Conservation (phyloP, 2,329 filamentous ascomycete species). For the Hymenoscyphus repandus region DNA sequence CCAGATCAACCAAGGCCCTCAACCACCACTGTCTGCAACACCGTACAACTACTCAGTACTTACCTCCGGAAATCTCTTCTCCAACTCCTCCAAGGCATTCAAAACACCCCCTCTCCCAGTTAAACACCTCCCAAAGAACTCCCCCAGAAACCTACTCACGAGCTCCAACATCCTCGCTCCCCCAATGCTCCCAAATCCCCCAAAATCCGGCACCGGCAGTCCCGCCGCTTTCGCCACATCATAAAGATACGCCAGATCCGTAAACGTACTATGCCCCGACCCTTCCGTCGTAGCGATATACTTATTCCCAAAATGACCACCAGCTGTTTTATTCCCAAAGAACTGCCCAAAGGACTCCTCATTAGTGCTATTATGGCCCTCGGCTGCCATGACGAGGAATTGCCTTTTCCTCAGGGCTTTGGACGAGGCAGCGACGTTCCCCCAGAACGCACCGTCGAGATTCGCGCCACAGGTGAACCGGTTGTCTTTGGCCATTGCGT, state of each 20-base stretch:
- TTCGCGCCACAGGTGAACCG: conserved; percentile 31
- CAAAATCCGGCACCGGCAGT: conserved; percentile 21
- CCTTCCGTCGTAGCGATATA: conserved; percentile 14
- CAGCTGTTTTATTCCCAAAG: conserved; percentile 11
- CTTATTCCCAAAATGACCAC: conserved; percentile 26
- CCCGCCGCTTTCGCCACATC: background rate
- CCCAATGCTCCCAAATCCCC: conserved; percentile 26
- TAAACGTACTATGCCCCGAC: conserved; percentile 26
- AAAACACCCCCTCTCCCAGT: background rate
- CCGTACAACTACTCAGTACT: background rate
- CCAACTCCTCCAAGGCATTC: conserved; percentile 1
- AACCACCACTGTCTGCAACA: background rate
- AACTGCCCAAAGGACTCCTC: conserved; percentile 22
- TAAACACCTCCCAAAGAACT: conserved; percentile 29
- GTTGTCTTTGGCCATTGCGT: conserved; percentile 23
- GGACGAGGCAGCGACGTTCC: conserved; percentile 18
- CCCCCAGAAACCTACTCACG: conserved; percentile 24
- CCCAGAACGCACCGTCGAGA: conserved; percentile 32
- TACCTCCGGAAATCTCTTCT: conserved; percentile 18
- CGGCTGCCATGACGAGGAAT: conserved; percentile 28
- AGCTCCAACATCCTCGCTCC: conserved; percentile 26
- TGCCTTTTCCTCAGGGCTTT: conserved; percentile 21
- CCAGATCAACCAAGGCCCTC: too few relatives aligned
- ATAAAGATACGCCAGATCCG: conserved; percentile 21
- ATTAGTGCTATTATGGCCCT: conserved; percentile 21